Percentiles rank a stretch among this genome's conserved stretches.
Conservation (phyloP, 805 yeast genomes). For the Wickerhamomyces subpelliculosus region DNA sequence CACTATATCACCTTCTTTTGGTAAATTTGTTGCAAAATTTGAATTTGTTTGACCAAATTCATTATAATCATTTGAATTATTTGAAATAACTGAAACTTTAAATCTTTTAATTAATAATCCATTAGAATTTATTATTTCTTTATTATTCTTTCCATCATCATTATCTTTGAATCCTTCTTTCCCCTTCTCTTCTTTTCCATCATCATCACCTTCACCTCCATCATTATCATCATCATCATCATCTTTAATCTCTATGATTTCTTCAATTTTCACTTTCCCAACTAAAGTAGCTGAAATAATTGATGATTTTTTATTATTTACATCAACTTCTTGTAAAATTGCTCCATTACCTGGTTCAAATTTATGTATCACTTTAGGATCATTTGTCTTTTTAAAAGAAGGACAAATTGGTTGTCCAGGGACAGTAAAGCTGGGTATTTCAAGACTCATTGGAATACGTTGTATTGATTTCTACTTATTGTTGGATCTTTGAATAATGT, state of each 20-base stretch:
- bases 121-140: too few species aligned
- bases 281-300: slow-evolving; percentile 52
- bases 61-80: slow-evolving; percentile 7
- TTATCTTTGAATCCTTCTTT: slow-evolving; percentile 6
- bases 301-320: slow-evolving; percentile 31
- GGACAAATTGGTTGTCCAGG: slow-evolving; percentile 83
- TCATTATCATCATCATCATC: slow-evolving; percentile 3
- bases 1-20: slow-evolving; percentile 80
- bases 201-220: slow-evolving; percentile 11
- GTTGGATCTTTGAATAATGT: not conserved
- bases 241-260: slow-evolving; percentile 11
- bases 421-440: slow-evolving; percentile 43
- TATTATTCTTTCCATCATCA: too few species aligned
- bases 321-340: slow-evolving; percentile 37
- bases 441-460: slow-evolving; percentile 15
- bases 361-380: slow-evolving; percentile 28
- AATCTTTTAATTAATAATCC: slow-evolving; percentile 17
- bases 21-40: slow-evolving; percentile 45
- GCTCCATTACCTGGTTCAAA: slow-evolving; percentile 66
- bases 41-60: slow-evolving; percentile 11
- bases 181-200: slow-evolving; percentile 3
- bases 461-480: too few species aligned
- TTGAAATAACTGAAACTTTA: slow-evolving; percentile 23
- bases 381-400: slow-evolving; percentile 30
- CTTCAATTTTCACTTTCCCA: slow-evolving; percentile 42